Percentiles rank a stretch among this genome's conserved stretches.
phyloP scores from a whole-genome alignment of 441 rosid species.

The Lagerstroemia fauriei region DNA sequence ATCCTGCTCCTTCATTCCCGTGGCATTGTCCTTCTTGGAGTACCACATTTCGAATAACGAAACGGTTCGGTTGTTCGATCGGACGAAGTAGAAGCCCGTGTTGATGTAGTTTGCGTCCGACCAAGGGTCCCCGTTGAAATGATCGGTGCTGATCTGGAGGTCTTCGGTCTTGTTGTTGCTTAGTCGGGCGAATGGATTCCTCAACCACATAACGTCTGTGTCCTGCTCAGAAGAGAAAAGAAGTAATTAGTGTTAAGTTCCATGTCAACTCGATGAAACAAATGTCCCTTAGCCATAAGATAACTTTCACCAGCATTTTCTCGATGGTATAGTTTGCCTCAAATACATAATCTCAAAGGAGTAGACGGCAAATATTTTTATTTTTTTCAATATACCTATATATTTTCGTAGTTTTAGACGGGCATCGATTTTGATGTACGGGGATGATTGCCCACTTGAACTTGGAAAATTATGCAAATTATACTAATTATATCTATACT shows the following conservation, averaged over 20 bases:
- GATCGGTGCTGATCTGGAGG: slow-evolving; percentile 69
- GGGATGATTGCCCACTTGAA: too few relatives aligned
- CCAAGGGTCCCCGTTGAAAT: slow-evolving; percentile 34
- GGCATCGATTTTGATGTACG: too few relatives aligned
- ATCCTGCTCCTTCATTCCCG: slow-evolving; percentile 71
- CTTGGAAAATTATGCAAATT: too few relatives aligned
- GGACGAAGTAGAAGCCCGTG: slow-evolving; percentile 65
- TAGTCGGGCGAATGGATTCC: slow-evolving; percentile 55
- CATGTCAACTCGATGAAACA: too few relatives aligned
- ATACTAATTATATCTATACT: too few relatives aligned
- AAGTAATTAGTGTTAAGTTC: neutral
- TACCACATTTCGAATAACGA: slow-evolving; percentile 64
- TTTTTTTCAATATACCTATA: too few relatives aligned
- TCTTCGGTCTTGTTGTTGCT: slow-evolving; percentile 48
- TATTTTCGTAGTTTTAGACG: too few relatives aligned
- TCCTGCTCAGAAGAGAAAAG: slow-evolving; percentile 44
- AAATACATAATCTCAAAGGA: too few relatives aligned
- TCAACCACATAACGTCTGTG: slow-evolving; percentile 75
- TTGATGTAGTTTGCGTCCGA: slow-evolving; percentile 49
- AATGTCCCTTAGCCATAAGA: too few relatives aligned
- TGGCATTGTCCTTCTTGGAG: slow-evolving; percentile 48
- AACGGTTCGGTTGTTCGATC: slow-evolving; percentile 70
- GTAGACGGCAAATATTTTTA: too few relatives aligned
- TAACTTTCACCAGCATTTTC: too few relatives aligned
- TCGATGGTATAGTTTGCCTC: too few relatives aligned